Conservation (phyloP, 208 protist species). For the Naegleria lovaniensis region DNA sequence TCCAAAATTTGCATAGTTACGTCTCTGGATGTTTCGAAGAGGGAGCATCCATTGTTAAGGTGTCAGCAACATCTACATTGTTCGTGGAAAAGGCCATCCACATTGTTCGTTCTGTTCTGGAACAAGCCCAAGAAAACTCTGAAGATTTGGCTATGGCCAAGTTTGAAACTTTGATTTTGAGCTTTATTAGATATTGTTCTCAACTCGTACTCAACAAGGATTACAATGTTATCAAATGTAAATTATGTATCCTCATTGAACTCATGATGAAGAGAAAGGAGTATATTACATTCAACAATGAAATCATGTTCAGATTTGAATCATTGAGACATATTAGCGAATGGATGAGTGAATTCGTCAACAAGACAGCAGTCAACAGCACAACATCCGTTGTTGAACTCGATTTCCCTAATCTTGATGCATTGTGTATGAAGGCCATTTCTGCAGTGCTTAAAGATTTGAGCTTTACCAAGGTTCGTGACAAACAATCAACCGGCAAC, state of each 20-base stretch:
- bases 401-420: background rate
- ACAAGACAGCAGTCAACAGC: background rate
- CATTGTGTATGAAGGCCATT: constrained; percentile 13
- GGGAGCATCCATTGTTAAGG: background rate
- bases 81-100: background rate
- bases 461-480: background rate
- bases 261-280: background rate
- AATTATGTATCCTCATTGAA: constrained; percentile 14
- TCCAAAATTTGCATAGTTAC: background rate
- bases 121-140: background rate
- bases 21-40: constrained; percentile 3
- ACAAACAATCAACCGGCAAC: background rate
- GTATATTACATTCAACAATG: background rate
- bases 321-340: background rate
- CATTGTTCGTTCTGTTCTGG: background rate
- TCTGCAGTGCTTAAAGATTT: background rate
- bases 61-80: background rate
- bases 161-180: constrained; percentile 14
- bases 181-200: background rate
- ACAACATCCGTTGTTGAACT: background rate
- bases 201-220: background rate
- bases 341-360: constrained; percentile 19
- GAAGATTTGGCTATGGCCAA: constrained; percentile 18
- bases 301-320: constrained; percentile 14
- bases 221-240: background rate